phyloP scores from a whole-genome alignment of 345 rosid genomes.

The Noccaea caerulescens region DNA sequence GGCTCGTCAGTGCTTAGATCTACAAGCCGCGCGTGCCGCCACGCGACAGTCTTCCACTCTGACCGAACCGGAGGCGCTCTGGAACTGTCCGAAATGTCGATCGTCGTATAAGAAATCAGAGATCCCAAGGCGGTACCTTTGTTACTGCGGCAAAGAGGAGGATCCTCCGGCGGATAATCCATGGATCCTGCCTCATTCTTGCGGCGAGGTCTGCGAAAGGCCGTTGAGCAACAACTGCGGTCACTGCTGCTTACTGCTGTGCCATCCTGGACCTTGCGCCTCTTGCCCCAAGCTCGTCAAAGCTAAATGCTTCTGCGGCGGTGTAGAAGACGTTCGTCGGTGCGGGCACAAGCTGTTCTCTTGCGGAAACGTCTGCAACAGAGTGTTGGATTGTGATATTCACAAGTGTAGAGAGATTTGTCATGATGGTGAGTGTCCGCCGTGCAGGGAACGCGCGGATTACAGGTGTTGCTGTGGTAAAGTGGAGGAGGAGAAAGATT shows the following conservation, averaged over 20 bases:
- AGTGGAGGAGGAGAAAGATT: slow-evolving; percentile 66
- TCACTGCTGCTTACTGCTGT: slow-evolving; percentile 73
- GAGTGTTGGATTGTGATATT: slow-evolving; percentile 56
- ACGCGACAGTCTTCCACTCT: slow-evolving; percentile 57
- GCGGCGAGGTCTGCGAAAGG: slow-evolving; percentile 77
- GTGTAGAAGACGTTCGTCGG: slow-evolving; percentile 64
- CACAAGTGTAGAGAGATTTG: slow-evolving; percentile 68
- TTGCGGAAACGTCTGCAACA: slow-evolving; percentile 55
- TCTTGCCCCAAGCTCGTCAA: slow-evolving; percentile 78
- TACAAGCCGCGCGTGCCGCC: slow-evolving; percentile 69
- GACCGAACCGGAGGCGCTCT: slow-evolving; percentile 57
- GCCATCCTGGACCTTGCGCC: slow-evolving; percentile 94
- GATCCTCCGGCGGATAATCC: slow-evolving; percentile 76
- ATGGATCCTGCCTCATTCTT: slow-evolving; percentile 91
- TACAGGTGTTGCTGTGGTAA: slow-evolving; percentile 67
- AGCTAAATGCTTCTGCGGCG: slow-evolving; percentile 66
- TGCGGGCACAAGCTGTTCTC: slow-evolving; percentile 76
- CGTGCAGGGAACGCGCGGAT: slow-evolving; percentile 62
- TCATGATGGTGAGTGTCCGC: slow-evolving; percentile 75
- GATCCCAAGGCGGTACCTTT: slow-evolving; percentile 66
- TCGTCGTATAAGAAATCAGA: slow-evolving; percentile 56
- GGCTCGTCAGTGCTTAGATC: slow-evolving; percentile 82
- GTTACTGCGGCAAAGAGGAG: slow-evolving; percentile 81
- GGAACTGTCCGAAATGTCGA: slow-evolving; percentile 95
- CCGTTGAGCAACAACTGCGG: slow-evolving; percentile 71